phyloP scores from a whole-genome alignment of 805 yeast genomes.

The Lachancea thermotolerans region DNA sequence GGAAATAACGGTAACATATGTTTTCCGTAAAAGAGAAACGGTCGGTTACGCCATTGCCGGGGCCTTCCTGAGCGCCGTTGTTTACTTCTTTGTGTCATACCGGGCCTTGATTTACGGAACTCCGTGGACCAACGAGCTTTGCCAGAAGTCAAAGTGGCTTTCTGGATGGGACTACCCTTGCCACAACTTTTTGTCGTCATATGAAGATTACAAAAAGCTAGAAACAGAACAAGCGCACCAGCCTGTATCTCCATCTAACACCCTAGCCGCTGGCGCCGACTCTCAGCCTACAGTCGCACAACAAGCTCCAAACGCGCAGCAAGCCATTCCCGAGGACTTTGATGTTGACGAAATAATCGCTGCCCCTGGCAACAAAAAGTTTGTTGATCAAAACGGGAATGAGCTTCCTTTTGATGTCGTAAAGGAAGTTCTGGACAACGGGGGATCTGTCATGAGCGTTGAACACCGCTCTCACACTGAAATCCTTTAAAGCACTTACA shows the following conservation, averaged over 20 bases:
- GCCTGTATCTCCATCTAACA: constrained; percentile 7
- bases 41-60: constrained; percentile 42
- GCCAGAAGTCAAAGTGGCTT: constrained; percentile 54
- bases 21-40: constrained; percentile 37
- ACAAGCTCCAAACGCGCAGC: constrained; percentile 4
- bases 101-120: constrained; percentile 73
- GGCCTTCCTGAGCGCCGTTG: constrained; percentile 42
- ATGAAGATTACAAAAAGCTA: constrained; percentile 22
- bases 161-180: constrained; percentile 89
- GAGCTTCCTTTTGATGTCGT: constrained; percentile 30
- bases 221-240: constrained; percentile 3
- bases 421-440: constrained; percentile 21
- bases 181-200: constrained; percentile 38
- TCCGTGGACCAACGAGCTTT: constrained; percentile 67
- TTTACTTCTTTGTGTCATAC: constrained; percentile 51
- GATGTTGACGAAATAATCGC: constrained; percentile 19
- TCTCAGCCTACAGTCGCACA: constrained; percentile 5
- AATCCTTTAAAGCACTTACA: constrained; percentile 1
- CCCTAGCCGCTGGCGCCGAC: constrained; percentile 9
- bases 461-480: constrained; percentile 8
- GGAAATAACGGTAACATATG: constrained; percentile 44
- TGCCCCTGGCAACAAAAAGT: constrained; percentile 27
- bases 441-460: constrained; percentile 19
- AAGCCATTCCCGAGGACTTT: constrained; percentile 3
- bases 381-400: constrained; percentile 35